Percentiles rank a stretch among this genome's conserved stretches.
Conservation (phyloP, 2,329 filamentous ascomycete species). For the Biscogniauxia sp. region DNA sequence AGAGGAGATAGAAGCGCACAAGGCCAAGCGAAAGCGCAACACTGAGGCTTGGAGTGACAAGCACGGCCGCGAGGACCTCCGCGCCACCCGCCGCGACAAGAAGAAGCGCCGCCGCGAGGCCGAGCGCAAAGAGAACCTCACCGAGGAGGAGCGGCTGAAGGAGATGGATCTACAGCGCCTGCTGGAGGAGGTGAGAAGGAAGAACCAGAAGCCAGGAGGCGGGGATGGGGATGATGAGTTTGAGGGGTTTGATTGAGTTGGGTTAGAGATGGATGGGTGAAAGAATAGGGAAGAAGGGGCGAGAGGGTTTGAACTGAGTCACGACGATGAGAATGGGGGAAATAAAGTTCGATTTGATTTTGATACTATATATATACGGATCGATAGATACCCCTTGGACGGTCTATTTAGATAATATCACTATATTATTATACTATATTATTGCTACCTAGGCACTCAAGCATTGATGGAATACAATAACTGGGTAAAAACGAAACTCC, state of each 20-base stretch:
- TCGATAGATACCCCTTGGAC: neutral
- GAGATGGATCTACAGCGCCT: slow-evolving; percentile 62
- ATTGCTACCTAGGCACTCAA: too few relatives aligned
- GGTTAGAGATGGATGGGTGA: neutral
- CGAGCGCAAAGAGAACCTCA: slow-evolving; percentile 62
- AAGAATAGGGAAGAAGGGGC: too few relatives aligned
- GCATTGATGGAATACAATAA: too few relatives aligned
- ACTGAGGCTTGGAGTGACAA: slow-evolving; percentile 73
- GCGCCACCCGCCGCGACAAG: slow-evolving; percentile 62
- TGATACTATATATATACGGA: too few relatives aligned
- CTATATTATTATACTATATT: too few relatives aligned
- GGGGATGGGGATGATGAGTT: slow-evolving; percentile 49
- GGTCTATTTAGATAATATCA: neutral
- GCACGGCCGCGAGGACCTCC: slow-evolving; percentile 62
- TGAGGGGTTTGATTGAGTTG: slow-evolving; percentile 50
- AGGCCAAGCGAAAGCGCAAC: slow-evolving; percentile 55
- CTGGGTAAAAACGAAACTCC: too few relatives aligned
- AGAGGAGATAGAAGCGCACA: slow-evolving; percentile 39
- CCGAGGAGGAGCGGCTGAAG: slow-evolving; percentile 65
- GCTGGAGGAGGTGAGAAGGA: slow-evolving; percentile 60
- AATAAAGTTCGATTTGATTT: too few relatives aligned
- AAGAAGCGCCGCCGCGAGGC: slow-evolving; percentile 63
- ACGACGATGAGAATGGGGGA: too few relatives aligned
- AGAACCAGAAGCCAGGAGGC: slow-evolving; percentile 43
- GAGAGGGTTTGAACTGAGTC: too few relatives aligned